A percentile compares a stretch with the other conserved stretches of the same genome.
Conservation (phyloP, 2,329 filamentous ascomycete species). For the Leptosphaerulina australis region DNA sequence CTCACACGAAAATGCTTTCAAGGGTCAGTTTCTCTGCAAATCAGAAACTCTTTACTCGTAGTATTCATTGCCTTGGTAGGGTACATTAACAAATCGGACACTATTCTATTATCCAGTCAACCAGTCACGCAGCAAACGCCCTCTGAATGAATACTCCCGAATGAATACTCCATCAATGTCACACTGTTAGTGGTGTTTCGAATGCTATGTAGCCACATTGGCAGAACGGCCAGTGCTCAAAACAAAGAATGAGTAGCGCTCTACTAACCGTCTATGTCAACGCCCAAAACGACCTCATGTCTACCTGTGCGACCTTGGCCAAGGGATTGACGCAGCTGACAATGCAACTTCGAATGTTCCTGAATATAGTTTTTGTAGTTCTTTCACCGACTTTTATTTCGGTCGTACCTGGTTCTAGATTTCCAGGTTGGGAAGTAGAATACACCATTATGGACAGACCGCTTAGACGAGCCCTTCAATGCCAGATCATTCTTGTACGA, state of each 20-base stretch:
- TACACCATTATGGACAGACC: background rate
- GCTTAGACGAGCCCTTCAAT: constrained; percentile 5
- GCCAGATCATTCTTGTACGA: background rate
- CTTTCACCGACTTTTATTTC: background rate
- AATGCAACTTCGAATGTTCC: constrained; percentile 1
- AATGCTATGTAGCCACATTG: constrained; percentile 10
- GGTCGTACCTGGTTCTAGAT: constrained; percentile 5
- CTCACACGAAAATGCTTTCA: no score
- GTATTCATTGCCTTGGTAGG: no score
- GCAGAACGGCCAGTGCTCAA: background rate
- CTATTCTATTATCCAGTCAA: no score
- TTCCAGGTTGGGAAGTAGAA: background rate
- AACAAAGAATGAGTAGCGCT: constrained; percentile 8
- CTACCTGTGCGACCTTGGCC: constrained; percentile 9
- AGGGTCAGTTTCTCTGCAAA: no score
- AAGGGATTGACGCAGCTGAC: constrained; percentile 14
- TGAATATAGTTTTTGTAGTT: constrained; percentile 4
- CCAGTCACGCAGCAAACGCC: no score
- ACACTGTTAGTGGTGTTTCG: no score
- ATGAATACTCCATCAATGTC: no score
- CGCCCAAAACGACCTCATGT: constrained; percentile 18
- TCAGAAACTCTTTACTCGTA: no score
- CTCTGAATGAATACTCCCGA: no score
- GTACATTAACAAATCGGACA: no score
- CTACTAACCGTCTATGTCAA: background rate